Evolutionary conservation across 768 basidiomycete species (phyloP).

Genomic region (Podaxis pistillaris): DNA sequence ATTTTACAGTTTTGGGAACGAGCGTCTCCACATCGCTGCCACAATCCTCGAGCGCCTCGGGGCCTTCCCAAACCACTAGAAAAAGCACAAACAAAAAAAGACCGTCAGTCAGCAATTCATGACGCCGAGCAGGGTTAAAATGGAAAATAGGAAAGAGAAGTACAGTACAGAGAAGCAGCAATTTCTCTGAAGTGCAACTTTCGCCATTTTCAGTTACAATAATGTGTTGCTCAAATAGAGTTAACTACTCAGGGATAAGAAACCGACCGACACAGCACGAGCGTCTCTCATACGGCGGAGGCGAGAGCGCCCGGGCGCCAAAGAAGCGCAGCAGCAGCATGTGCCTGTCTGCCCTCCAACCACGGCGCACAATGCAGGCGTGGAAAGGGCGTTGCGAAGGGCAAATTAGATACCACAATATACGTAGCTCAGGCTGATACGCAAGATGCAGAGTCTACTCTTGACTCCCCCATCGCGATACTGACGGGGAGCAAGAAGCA

Average conservation of each 20-base stretch:
- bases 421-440: constrained; percentile 20
- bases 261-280: background rate
- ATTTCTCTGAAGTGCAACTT: constrained; percentile 13
- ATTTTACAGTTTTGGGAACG: constrained; percentile 28
- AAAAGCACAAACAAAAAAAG: constrained; percentile 14
- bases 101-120: constrained; percentile 16
- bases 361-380: background rate
- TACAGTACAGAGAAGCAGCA: constrained; percentile 10
- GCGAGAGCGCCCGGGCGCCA: constrained; percentile 1
- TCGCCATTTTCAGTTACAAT: constrained; percentile 11
- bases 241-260: constrained; percentile 9
- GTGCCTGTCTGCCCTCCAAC: background rate
- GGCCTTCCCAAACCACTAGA: constrained; percentile 74
- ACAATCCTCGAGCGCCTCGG: constrained; percentile 52
- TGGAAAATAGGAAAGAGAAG: constrained; percentile 12
- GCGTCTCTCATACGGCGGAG: background rate
- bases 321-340: background rate
- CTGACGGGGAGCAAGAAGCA: background rate
- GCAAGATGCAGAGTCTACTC: constrained; percentile 1
- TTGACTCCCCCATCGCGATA: constrained; percentile 1
- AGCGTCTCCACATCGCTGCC: constrained; percentile 25
- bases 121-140: background rate
- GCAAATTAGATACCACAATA: constrained; percentile 13
- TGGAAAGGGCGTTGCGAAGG: constrained; percentile 1
- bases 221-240: constrained; percentile 7